Evolutionary conservation across 169 alveolate genomes (phyloP).

Genomic region (Plasmodium vivax): DNA sequence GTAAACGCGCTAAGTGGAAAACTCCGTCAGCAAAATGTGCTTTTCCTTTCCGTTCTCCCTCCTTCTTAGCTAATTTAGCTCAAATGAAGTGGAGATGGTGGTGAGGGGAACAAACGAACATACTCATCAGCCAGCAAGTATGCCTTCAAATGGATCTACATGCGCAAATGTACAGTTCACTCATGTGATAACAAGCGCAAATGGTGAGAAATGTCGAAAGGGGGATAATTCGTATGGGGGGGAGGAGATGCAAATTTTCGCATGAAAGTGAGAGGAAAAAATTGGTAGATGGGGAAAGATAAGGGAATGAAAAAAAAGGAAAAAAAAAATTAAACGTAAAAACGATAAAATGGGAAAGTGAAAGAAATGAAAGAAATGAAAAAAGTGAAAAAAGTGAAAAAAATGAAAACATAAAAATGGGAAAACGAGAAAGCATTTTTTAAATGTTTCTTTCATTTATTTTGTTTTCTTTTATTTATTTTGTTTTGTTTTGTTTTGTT

Average conservation of each 20-base stretch:
- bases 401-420: not conserved
- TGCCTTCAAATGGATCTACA: constrained; percentile 4
- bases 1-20: not conserved
- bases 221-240: not conserved
- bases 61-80: not conserved
- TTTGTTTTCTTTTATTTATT: too few species aligned
- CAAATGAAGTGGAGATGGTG: not conserved
- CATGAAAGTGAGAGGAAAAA: not conserved
- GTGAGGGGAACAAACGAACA: not conserved
- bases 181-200: not conserved
- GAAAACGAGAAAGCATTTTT: not conserved
- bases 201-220: not conserved
- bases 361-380: too few species aligned
- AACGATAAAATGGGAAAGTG: too few species aligned
- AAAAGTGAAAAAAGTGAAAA: too few species aligned
- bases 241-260: not conserved
- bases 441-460: not conserved
- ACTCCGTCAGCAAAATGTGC: not conserved
- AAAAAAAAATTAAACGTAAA: too few species aligned
- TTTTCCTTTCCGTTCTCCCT: not conserved
- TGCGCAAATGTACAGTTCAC: not conserved
- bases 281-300: not conserved
- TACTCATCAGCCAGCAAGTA: not conserved
- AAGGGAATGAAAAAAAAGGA: not conserved
- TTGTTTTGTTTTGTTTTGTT: too few species aligned